phyloP scores from a whole-genome alignment of 108 stramenopile genomes.

The Nitzschia palea region DNA sequence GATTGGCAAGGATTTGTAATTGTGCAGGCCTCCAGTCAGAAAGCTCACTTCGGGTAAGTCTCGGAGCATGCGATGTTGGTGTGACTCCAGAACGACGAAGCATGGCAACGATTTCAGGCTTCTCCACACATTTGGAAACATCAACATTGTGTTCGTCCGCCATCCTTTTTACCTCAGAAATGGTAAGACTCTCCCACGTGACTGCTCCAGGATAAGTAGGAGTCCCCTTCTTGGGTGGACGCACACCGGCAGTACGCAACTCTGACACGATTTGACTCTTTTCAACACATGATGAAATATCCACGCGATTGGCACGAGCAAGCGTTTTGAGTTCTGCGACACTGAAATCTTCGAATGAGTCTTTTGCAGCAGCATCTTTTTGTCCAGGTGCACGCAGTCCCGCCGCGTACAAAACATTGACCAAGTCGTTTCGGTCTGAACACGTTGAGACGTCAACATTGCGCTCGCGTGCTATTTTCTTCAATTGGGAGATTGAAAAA shows the following conservation, averaged over 20 bases:
- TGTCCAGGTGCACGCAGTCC: neutral
- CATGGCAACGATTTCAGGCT: neutral
- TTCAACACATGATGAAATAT: slow-evolving; percentile 2
- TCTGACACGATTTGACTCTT: neutral
- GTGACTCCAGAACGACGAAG: neutral
- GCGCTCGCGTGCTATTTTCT: neutral
- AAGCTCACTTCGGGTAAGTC: neutral
- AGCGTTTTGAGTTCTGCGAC: neutral
- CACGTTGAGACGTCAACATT: neutral
- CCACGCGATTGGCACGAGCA: neutral
- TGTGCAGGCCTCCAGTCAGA: neutral
- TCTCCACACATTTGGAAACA: neutral
- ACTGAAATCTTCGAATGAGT: neutral
- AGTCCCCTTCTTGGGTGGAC: neutral
- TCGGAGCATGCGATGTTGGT: neutral
- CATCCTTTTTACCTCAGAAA: neutral
- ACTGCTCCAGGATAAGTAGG: neutral
- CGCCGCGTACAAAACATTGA: slow-evolving; percentile 3
- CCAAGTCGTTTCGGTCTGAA: neutral
- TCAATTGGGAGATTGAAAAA: slow-evolving; percentile 1
- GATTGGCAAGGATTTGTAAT: neutral
- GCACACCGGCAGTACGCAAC: neutral
- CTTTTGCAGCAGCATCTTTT: neutral
- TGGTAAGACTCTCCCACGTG: neutral
- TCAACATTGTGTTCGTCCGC: neutral